Percentiles rank a stretch among this genome's conserved stretches.
Conservation (phyloP, 2,329 filamentous ascomycete genomes). For the Fusarium compactum region DNA sequence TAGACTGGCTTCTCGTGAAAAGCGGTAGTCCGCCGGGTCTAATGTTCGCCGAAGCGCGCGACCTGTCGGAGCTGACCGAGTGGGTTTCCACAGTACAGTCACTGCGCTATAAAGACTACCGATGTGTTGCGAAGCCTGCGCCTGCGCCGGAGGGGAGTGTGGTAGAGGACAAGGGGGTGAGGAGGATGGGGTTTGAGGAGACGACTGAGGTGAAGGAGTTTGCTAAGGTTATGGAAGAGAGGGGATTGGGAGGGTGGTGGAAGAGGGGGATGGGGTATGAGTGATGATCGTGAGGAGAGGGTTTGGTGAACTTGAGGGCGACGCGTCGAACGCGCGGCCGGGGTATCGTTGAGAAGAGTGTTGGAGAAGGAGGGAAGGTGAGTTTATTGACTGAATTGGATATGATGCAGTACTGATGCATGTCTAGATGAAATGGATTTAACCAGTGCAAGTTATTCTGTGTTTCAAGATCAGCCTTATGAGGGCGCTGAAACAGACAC, state of each 20-base stretch:
- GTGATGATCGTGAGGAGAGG: neutral
- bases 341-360: neutral
- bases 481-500: neutral
- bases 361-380: neutral
- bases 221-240: constrained; percentile 68
- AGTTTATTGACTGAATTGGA: neutral
- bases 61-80: constrained; percentile 64
- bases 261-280: constrained; percentile 72
- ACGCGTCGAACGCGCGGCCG: constrained; percentile 33
- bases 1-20: constrained; percentile 72
- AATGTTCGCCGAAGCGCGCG: constrained; percentile 78
- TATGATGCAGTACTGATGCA: neutral
- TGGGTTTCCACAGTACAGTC: constrained; percentile 76
- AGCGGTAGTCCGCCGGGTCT: constrained; percentile 78
- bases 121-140: constrained; percentile 64
- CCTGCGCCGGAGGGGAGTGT: neutral
- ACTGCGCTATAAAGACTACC: constrained; percentile 79
- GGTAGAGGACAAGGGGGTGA: neutral
- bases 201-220: constrained; percentile 74
- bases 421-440: neutral
- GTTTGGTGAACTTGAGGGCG: neutral
- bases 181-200: constrained; percentile 61
- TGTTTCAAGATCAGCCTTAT: neutral
- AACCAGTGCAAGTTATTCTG: neutral
- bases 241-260: constrained; percentile 75